Percentiles rank a stretch among this genome's conserved stretches.
These are phyloP conservation scores for Eucalyptus viminalis DNA, from an alignment of 345 rosid genomes.

Conservation along the genomic window DNA sequence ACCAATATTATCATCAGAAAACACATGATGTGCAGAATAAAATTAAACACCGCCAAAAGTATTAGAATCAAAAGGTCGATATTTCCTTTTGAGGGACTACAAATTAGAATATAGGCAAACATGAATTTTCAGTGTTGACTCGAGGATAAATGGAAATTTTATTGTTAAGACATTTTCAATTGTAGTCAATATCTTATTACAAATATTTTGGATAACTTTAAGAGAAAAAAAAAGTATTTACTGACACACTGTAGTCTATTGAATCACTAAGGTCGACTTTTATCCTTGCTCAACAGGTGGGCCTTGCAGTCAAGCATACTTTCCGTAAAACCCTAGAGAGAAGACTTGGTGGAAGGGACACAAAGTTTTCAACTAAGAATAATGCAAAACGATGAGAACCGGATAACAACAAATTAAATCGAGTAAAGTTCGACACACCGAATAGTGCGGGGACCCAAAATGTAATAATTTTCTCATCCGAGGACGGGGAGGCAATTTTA, in stretches of 20 bases:
- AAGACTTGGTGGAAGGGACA: background rate
- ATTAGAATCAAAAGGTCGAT: background rate
- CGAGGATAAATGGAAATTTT: too few species aligned
- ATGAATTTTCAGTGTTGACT: accelerated
- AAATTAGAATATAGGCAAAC: background rate
- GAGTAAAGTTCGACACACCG: background rate
- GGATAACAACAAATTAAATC: background rate
- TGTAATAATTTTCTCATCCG: background rate
- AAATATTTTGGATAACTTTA: accelerated
- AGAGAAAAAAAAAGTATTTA: too few species aligned
- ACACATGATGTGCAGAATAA: background rate
- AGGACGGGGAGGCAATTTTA: background rate
- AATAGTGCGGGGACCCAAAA: background rate
- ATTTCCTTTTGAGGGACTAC: background rate
- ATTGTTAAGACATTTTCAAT: too few species aligned
- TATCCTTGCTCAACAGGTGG: too few species aligned
- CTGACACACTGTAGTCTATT: accelerated
- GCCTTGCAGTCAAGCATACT: background rate
- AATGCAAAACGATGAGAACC: background rate
- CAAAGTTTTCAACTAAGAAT: too few species aligned
- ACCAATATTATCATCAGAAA: background rate
- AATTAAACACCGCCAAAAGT: background rate
- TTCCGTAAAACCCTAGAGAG: background rate
- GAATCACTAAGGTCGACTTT: too few species aligned
- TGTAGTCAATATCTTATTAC: too few species aligned